Evolutionary conservation across 176 grass and related monocot genomes (phyloP).

Genomic region (Raddia distichophylla): DNA sequence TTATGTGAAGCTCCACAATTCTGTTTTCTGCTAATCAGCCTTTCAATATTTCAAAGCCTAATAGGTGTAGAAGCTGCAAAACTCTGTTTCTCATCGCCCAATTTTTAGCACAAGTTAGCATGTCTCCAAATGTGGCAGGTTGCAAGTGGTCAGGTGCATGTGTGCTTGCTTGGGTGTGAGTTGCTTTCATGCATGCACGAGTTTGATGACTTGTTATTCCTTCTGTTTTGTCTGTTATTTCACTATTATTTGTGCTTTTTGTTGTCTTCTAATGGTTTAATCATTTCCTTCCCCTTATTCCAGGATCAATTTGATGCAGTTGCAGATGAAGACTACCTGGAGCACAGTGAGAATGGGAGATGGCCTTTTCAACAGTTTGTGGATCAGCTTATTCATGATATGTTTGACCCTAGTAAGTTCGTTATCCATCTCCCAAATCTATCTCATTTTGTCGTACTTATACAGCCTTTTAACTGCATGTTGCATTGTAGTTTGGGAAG

Average conservation of each 20-base stretch:
- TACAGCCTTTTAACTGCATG: conserved; percentile 32
- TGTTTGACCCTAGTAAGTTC: conserved; percentile 87
- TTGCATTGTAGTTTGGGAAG: conserved; percentile 86
- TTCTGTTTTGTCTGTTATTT: conserved; percentile 23
- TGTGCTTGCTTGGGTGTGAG: not conserved
- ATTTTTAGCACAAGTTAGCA: conserved; percentile 4
- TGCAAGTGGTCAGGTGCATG: conserved; percentile 19
- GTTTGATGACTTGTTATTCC: conserved; percentile 11
- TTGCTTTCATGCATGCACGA: not conserved
- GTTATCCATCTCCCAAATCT: conserved; percentile 7
- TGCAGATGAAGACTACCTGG: conserved; percentile 65
- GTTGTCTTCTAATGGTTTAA: conserved; percentile 28
- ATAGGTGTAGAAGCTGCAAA: conserved; percentile 1
- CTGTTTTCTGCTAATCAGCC: conserved; percentile 24
- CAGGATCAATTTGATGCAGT: conserved; percentile 71
- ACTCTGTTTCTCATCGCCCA: conserved; percentile 6
- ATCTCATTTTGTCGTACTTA: conserved; percentile 29
- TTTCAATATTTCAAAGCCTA: conserved; percentile 16
- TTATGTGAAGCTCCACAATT: conserved; percentile 2
- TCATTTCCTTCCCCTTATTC: conserved; percentile 46
- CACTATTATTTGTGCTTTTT: conserved; percentile 18
- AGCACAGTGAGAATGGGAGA: conserved; percentile 75
- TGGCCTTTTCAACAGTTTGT: conserved; percentile 96
- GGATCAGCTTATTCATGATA: conserved; percentile 99
- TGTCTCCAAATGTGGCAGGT: conserved; percentile 22